phyloP scores from a whole-genome alignment of 768 basidiomycete species.

The Rhodotorula toruloides region DNA sequence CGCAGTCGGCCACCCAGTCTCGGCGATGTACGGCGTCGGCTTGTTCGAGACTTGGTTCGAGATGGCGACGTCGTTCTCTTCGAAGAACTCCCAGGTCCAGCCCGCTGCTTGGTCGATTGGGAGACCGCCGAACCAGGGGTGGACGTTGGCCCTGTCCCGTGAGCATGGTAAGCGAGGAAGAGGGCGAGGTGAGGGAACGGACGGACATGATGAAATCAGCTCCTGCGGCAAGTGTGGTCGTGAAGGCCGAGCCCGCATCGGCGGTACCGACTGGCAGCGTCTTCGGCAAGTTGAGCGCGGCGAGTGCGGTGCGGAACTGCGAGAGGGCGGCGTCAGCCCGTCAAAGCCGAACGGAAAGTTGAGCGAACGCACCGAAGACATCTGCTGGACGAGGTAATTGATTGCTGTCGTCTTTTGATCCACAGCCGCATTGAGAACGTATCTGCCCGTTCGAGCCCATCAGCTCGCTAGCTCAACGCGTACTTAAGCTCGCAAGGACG shows the following conservation, averaged over 20 bases:
- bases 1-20: constrained; percentile 59
- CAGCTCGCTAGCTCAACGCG: constrained; percentile 39
- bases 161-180: constrained; percentile 24
- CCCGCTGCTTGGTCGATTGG: constrained; percentile 61
- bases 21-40: constrained; percentile 83
- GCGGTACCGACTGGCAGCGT: constrained; percentile 48
- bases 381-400: neutral
- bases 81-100: constrained; percentile 79
- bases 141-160: constrained; percentile 60
- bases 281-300: constrained; percentile 44
- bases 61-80: constrained; percentile 49
- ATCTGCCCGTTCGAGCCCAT: constrained; percentile 1
- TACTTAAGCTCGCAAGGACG: constrained; percentile 47
- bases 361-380: constrained; percentile 5
- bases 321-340: constrained; percentile 15
- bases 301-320: constrained; percentile 44
- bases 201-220: constrained; percentile 73
- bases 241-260: constrained; percentile 49
- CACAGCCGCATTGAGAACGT: constrained; percentile 33
- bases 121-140: constrained; percentile 63
- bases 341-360: neutral
- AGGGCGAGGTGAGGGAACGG: constrained; percentile 67
- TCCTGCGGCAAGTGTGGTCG: constrained; percentile 49
- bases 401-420: constrained; percentile 1
- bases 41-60: constrained; percentile 62